These are phyloP conservation scores for Osmanthus fragrans DNA, from an alignment of 257 asterid genomes.

Conservation along the genomic window DNA sequence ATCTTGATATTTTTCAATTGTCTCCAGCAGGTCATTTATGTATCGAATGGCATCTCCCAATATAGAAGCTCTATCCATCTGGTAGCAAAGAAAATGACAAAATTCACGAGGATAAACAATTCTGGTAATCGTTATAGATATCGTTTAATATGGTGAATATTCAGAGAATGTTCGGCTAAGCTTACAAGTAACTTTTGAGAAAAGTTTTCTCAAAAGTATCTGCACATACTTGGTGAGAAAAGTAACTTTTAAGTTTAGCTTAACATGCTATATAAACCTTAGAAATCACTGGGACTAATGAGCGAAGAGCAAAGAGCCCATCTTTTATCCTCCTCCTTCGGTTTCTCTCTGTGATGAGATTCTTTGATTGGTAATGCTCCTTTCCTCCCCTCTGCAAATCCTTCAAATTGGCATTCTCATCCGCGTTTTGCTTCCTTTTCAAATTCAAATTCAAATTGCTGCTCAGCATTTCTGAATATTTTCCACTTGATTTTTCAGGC, in stretches of 20 bases:
- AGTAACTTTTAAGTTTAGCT: not conserved
- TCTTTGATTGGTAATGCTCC: constrained; percentile 68
- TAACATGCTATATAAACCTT: constrained; percentile 47
- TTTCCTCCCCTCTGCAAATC: constrained; percentile 32
- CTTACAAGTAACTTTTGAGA: not conserved
- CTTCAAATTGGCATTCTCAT: constrained; percentile 15
- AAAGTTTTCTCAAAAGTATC: not conserved
- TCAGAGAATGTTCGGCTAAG: not conserved
- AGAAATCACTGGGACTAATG: constrained; percentile 79
- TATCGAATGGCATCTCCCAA: constrained; percentile 70
- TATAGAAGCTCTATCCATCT: constrained; percentile 77
- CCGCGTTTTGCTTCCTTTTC: constrained; percentile 24
- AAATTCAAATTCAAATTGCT: constrained; percentile 22
- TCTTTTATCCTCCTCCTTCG: constrained; percentile 75
- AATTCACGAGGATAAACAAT: not conserved
- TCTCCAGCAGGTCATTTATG: constrained; percentile 54
- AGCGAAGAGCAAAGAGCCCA: constrained; percentile 65
- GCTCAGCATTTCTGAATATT: constrained; percentile 23
- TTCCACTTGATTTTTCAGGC: constrained; percentile 34
- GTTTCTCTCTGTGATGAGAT: constrained; percentile 79
- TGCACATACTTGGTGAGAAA: not conserved
- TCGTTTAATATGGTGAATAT: too few species aligned
- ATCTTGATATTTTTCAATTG: constrained; percentile 29
- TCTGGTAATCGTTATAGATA: not conserved
- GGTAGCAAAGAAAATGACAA: constrained; percentile 3